A percentile compares a stretch with the other conserved stretches of the same genome.
phyloP scores from a whole-genome alignment of 148 eudicot species.

The Fagopyrum tataricum region DNA sequence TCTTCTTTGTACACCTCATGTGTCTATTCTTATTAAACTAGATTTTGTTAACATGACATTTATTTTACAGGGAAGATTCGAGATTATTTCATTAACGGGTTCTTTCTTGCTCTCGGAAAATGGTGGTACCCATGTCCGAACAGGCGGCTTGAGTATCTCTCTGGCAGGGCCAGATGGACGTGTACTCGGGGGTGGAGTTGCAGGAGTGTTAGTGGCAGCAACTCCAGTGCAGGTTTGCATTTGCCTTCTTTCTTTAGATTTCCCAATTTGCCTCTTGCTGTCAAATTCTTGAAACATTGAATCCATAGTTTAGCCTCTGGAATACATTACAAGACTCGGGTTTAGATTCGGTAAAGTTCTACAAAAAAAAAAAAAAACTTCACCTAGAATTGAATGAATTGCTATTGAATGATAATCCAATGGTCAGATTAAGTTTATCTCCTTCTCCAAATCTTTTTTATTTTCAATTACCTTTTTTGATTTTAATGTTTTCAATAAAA shows the following conservation, averaged over 20 bases:
- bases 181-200: slow-evolving; percentile 82
- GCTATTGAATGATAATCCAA: too few species aligned
- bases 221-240: slow-evolving; percentile 66
- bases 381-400: too few species aligned
- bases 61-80: slow-evolving; percentile 71
- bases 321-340: too few species aligned
- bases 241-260: neutral
- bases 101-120: slow-evolving; percentile 60
- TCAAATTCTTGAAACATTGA: neutral
- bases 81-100: slow-evolving; percentile 86
- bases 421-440: too few species aligned
- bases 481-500: too few species aligned
- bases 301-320: neutral
- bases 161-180: slow-evolving; percentile 84
- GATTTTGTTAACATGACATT: neutral
- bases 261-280: too few species aligned
- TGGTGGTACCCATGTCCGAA: slow-evolving; percentile 43
- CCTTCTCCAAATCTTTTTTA: too few species aligned
- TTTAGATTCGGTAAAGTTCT: too few species aligned
- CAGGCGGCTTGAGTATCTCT: slow-evolving; percentile 70
- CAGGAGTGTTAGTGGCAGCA: slow-evolving; percentile 70
- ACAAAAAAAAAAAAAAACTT: too few species aligned
- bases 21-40: neutral
- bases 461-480: too few species aligned
- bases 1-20: neutral